These are phyloP conservation scores for Tricholoma flavovirens DNA, from an alignment of 768 basidiomycete species.

Conservation along the genomic window DNA sequence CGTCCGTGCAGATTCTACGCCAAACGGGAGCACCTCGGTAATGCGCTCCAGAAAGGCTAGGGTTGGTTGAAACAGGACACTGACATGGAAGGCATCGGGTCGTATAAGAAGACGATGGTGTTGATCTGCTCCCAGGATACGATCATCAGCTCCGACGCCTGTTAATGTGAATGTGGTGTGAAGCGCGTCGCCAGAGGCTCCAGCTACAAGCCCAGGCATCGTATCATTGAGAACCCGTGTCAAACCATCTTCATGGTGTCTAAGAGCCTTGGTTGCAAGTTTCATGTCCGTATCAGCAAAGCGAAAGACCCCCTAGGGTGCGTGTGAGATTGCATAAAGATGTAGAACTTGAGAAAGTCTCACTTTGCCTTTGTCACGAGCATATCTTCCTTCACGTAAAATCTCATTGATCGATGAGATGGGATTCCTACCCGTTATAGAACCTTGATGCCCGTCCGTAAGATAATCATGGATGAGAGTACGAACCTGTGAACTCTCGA, in stretches of 20 bases:
- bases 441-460: constrained; percentile 83
- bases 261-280: constrained; percentile 58
- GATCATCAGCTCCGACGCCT: constrained; percentile 66
- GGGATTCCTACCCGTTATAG: constrained; percentile 75
- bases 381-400: constrained; percentile 75
- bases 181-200: constrained; percentile 53
- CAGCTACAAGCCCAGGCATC: constrained; percentile 89
- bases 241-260: constrained; percentile 78
- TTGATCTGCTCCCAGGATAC: constrained; percentile 63
- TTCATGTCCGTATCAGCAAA: constrained; percentile 89
- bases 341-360: not conserved
- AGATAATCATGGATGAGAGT: constrained; percentile 84
- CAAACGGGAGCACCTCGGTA: constrained; percentile 66
- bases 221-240: constrained; percentile 80
- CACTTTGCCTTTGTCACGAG: constrained; percentile 78
- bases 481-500: constrained; percentile 54
- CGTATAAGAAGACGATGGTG: constrained; percentile 82
- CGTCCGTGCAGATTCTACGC: constrained; percentile 55
- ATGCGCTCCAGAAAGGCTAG: constrained; percentile 76
- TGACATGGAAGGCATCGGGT: constrained; percentile 93
- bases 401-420: constrained; percentile 93
- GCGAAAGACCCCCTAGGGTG: constrained; percentile 72
- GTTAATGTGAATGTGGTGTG: constrained; percentile 58
- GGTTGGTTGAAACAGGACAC: constrained; percentile 91
- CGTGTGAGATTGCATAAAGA: not conserved